A percentile compares a stretch with the other conserved stretches of the same genome.
Conservation (phyloP, 2,329 filamentous ascomycete genomes). For the Epichloe scottii region DNA sequence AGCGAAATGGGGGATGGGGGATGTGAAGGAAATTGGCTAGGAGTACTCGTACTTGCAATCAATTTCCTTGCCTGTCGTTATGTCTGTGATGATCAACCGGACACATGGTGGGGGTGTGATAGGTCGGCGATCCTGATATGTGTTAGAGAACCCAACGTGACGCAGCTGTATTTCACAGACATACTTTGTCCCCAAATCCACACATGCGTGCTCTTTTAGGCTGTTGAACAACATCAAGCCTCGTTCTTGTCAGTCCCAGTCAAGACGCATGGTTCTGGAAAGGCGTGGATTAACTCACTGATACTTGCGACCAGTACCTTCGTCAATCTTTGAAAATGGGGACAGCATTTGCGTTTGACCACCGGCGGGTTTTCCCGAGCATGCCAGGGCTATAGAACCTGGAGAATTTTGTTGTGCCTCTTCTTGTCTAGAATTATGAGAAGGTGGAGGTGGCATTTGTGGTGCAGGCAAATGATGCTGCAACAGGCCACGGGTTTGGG, state of each 20-base stretch:
- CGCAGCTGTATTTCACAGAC: neutral
- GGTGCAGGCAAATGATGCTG: conserved; percentile 9
- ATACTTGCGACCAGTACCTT: conserved; percentile 22
- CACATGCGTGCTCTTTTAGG: conserved; percentile 93
- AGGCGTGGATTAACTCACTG: conserved; percentile 14
- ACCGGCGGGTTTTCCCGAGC: conserved; percentile 9
- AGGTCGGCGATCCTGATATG: conserved; percentile 67
- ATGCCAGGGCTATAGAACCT: neutral
- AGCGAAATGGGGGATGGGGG: neutral
- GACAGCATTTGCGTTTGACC: conserved; percentile 12
- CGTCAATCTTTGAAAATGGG: conserved; percentile 23
- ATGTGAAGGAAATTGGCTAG: neutral
- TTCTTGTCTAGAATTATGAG: conserved; percentile 12
- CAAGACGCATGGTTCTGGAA: neutral
- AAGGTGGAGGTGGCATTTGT: conserved; percentile 8
- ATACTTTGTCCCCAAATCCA: conserved; percentile 93
- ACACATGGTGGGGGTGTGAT: conserved; percentile 95
- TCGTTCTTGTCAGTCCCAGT: conserved; percentile 20
- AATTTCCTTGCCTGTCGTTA: conserved; percentile 63
- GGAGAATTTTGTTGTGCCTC: conserved; percentile 7
- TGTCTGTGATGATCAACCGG: conserved; percentile 66
- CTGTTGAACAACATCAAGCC: conserved; percentile 76
- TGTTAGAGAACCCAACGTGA: neutral
- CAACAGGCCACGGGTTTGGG: conserved; percentile 2
- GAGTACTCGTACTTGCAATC: conserved; percentile 58